A percentile compares a stretch with the other conserved stretches of the same genome.
Evolutionary conservation across 495 filamentous ascomycete genomes (phyloP).

Genomic region (Trichoderma gamsii): DNA sequence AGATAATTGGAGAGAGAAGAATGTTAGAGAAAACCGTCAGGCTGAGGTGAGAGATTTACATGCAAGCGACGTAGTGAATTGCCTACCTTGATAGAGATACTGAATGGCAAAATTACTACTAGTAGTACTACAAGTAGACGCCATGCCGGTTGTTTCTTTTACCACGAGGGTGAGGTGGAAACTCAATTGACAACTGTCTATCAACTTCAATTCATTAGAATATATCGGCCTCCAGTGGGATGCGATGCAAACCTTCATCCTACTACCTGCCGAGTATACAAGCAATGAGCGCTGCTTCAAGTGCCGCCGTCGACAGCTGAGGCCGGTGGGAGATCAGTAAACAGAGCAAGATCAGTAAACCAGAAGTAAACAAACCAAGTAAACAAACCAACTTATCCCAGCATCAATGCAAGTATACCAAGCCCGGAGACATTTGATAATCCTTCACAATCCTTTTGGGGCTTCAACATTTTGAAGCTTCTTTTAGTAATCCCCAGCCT

Average conservation of each 20-base stretch:
- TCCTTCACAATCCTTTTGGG: background rate
- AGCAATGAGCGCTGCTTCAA: background rate
- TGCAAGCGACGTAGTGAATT: too few species aligned
- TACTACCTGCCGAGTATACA: background rate
- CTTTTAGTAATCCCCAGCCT: background rate
- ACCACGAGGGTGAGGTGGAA: background rate
- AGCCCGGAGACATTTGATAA: background rate
- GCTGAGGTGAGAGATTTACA: too few species aligned
- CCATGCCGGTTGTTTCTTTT: background rate
- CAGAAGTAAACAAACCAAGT: too few species aligned
- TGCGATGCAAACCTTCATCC: background rate
- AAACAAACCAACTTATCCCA: too few species aligned
- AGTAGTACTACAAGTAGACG: too few species aligned
- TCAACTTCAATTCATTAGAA: too few species aligned
- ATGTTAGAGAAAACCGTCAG: too few species aligned
- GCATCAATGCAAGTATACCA: too few species aligned
- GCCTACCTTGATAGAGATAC: too few species aligned
- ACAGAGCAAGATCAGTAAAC: background rate
- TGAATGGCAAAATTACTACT: background rate
- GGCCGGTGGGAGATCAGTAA: conserved; percentile 1
- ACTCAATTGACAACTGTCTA: too few species aligned
- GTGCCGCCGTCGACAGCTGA: background rate
- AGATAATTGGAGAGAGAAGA: too few species aligned
- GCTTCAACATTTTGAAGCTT: background rate
- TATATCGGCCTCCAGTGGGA: background rate